Percentiles rank a stretch among this genome's conserved stretches.
phyloP scores from a whole-genome alignment of 1,139 yeast genomes.

The Blastobotrys persicus region DNA sequence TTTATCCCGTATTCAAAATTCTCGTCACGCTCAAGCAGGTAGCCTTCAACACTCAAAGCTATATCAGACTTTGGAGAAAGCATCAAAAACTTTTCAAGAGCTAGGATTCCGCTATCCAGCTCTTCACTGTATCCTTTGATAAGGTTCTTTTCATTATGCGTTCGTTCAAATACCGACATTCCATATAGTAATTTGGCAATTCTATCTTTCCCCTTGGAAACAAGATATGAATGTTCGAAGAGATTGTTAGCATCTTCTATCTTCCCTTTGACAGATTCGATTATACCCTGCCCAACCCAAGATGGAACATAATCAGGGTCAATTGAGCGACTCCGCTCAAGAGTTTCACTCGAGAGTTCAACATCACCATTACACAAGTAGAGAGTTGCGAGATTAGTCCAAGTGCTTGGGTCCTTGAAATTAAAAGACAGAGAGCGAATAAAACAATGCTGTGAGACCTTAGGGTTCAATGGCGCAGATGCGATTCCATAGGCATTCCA shows the following conservation, averaged over 20 bases:
- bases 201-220: conserved; percentile 74
- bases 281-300: conserved; percentile 85
- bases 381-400: conserved; percentile 81
- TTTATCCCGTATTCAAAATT: conserved; percentile 55
- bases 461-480: conserved; percentile 56
- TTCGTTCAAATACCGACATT: conserved; percentile 47
- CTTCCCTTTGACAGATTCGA: conserved; percentile 61
- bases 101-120: conserved; percentile 55
- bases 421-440: conserved; percentile 75
- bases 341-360: conserved; percentile 71
- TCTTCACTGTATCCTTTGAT: conserved; percentile 16
- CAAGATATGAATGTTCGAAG: conserved; percentile 72
- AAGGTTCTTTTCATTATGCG: conserved; percentile 15
- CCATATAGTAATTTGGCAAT: conserved; percentile 73
- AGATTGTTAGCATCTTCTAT: conserved; percentile 49
- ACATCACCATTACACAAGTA: conserved; percentile 68
- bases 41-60: conserved; percentile 54
- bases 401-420: conserved; percentile 63
- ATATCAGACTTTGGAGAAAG: conserved; percentile 60
- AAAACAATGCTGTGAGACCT: conserved; percentile 87
- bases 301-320: conserved; percentile 77
- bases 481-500: conserved; percentile 87
- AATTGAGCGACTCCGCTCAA: conserved; percentile 70
- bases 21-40: conserved; percentile 62
- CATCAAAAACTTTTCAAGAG: conserved; percentile 69